A percentile compares a stretch with the other conserved stretches of the same genome.
phyloP scores from a whole-genome alignment of 257 asterid species.

The Cordia subcordata region DNA sequence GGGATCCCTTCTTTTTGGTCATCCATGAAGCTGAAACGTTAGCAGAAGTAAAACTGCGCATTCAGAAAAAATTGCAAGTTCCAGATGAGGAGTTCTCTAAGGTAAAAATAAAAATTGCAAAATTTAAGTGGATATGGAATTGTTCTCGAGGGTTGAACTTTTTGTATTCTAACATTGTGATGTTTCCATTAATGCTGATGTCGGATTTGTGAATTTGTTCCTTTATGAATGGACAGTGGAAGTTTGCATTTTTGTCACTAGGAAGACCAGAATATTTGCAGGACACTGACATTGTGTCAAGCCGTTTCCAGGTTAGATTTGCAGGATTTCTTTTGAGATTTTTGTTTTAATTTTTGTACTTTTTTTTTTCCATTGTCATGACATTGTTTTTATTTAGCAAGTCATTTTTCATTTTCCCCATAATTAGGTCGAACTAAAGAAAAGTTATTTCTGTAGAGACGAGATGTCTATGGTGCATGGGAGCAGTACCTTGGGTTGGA shows the following conservation, averaged over 20 bases:
- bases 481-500: conserved; percentile 97
- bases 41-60: conserved; percentile 70
- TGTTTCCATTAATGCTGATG: conserved; percentile 5
- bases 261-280: conserved; percentile 96
- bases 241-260: conserved; percentile 80
- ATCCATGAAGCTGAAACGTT: conserved; percentile 88
- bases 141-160: too few relatives aligned
- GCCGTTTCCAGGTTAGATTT: conserved; percentile 72
- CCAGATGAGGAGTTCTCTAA: conserved; percentile 86
- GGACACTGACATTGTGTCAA: conserved; percentile 73
- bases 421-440: background rate
- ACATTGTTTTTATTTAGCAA: background rate
- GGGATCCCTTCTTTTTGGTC: conserved; percentile 91
- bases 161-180: background rate
- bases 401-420: background rate
- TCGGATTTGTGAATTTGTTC: conserved; percentile 11
- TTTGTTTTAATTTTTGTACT: background rate
- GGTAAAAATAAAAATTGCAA: conserved; percentile 28
- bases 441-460: conserved; percentile 30
- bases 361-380: background rate
- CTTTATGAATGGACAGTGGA: conserved; percentile 59
- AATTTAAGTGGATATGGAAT: too few relatives aligned
- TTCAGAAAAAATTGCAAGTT: conserved; percentile 85
- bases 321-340: background rate
- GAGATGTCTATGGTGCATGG: conserved; percentile 96